phyloP scores from a whole-genome alignment of 768 basidiomycete genomes.

The Leucocoprinus sp. region DNA sequence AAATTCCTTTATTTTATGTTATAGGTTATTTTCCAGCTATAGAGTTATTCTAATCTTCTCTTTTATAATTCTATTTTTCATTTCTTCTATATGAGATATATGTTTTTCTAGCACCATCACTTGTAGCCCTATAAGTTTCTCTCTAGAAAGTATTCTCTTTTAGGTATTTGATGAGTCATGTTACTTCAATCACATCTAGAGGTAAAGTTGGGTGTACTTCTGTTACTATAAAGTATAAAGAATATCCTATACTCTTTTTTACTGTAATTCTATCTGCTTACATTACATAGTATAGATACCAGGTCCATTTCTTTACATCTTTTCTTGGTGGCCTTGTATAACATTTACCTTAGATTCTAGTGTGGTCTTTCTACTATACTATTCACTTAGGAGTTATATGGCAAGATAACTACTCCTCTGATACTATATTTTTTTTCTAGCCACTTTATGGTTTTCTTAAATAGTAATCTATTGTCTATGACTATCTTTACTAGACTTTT shows the following conservation, averaged over 20 bases:
- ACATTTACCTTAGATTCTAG: constrained; percentile 16
- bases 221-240: constrained; percentile 23
- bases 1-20: background rate
- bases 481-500: constrained; percentile 29
- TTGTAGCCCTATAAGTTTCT: constrained; percentile 16
- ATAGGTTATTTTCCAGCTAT: background rate
- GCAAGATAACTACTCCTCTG: constrained; percentile 14
- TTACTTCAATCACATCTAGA: constrained; percentile 21
- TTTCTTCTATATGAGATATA: constrained; percentile 14
- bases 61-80: constrained; percentile 7
- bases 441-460: constrained; percentile 14
- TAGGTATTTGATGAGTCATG: constrained; percentile 19
- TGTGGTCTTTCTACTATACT: constrained; percentile 17
- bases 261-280: constrained; percentile 27
- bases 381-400: constrained; percentile 19
- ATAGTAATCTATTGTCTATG: constrained; percentile 29
- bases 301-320: constrained; percentile 23
- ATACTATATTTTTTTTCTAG: constrained; percentile 18
- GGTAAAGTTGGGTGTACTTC: constrained; percentile 24
- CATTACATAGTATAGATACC: constrained; percentile 18
- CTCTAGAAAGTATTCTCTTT: constrained; percentile 13
- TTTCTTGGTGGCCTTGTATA: constrained; percentile 17
- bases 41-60: background rate
- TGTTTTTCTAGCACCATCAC: constrained; percentile 18
- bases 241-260: constrained; percentile 18